Evolutionary conservation across 192 early-diverging fungal species (phyloP).

Genomic region (Anaeromyces robustus): DNA sequence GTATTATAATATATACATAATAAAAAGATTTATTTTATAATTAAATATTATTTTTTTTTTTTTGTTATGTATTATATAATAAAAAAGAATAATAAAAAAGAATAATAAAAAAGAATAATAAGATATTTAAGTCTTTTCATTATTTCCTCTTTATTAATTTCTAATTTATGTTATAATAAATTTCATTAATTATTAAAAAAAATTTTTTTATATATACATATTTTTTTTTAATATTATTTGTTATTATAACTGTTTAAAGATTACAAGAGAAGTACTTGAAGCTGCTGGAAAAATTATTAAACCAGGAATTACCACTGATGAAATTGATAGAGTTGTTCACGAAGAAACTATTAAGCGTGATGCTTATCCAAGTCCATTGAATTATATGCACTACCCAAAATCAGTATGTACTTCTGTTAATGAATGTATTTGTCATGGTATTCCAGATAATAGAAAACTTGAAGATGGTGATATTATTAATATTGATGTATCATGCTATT

Average conservation of each 20-base stretch:
- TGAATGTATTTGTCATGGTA: constrained; percentile 95
- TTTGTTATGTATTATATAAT: too few relatives aligned
- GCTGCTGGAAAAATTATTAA: constrained; percentile 60
- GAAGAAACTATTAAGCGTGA: constrained; percentile 83
- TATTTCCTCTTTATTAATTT: too few relatives aligned
- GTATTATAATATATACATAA: too few relatives aligned
- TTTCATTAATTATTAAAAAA: too few relatives aligned
- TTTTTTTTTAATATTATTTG: too few relatives aligned
- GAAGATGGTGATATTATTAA: constrained; percentile 95
- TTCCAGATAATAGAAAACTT: constrained; percentile 84
- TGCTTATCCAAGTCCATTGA: constrained; percentile 89
- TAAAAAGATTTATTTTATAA: too few relatives aligned
- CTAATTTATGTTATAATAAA: too few relatives aligned
- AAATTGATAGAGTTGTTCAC: constrained; percentile 89
- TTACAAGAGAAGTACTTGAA: constrained; percentile 82
- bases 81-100: too few relatives aligned
- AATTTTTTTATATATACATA: too few relatives aligned
- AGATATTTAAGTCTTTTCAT: too few relatives aligned
- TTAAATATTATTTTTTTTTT: too few relatives aligned
- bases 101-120: too few relatives aligned
- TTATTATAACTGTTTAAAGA: constrained; percentile 23
- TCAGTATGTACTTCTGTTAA: constrained; percentile 83
- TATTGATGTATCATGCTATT: constrained; percentile 75
- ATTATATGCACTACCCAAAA: constrained; percentile 93
- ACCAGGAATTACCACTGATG: constrained; percentile 82